Conservation (phyloP, 768 basidiomycete species). For the Ephemerocybe angulata region DNA sequence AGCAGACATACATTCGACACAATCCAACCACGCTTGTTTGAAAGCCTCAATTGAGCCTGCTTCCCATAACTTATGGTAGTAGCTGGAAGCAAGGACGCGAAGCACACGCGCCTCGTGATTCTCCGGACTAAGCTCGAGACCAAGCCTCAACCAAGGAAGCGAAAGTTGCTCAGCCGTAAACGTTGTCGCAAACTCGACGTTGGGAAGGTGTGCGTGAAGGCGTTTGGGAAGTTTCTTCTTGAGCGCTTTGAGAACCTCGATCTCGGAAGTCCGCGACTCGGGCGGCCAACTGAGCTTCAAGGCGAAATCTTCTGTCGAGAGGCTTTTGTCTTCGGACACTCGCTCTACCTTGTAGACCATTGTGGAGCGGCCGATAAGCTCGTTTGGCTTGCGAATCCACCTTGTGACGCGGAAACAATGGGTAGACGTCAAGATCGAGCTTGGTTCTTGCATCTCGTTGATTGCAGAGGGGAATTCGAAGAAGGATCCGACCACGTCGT, state of each 20-base stretch:
- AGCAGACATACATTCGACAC: constrained; percentile 26
- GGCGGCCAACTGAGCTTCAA: neutral
- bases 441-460: neutral
- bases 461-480: constrained; percentile 1
- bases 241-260: neutral
- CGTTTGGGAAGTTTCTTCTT: constrained; percentile 9
- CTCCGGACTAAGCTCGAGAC: neutral
- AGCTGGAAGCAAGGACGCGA: constrained; percentile 14
- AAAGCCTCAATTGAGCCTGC: constrained; percentile 21
- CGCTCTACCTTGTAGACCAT: neutral
- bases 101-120: constrained; percentile 11
- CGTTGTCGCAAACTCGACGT: neutral
- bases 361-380: neutral
- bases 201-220: neutral
- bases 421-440: too few relatives aligned
- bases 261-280: neutral
- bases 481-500: neutral
- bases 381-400: neutral
- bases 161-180: neutral
- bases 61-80: constrained; percentile 20
- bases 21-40: constrained; percentile 24
- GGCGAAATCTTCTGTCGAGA: neutral
- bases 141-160: neutral
- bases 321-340: neutral
- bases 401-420: neutral